Evolutionary conservation across 495 filamentous ascomycete species (phyloP).

Genomic region (Aspergillus indologenus): DNA sequence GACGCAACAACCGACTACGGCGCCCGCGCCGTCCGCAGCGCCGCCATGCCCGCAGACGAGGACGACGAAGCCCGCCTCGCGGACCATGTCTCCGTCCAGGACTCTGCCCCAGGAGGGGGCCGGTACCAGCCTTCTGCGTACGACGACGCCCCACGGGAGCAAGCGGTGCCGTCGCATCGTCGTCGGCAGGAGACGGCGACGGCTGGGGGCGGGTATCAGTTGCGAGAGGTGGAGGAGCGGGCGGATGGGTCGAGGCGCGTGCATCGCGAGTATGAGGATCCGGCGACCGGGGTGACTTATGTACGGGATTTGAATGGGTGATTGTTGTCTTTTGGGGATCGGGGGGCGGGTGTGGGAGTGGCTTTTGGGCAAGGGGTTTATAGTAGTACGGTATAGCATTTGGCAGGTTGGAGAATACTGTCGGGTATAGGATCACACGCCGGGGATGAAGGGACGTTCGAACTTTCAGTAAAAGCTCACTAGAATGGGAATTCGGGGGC

Average conservation of each 20-base stretch:
- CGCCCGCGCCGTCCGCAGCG: background rate
- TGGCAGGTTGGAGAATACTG: too few relatives aligned
- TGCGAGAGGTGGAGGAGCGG: background rate
- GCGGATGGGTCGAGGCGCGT: background rate
- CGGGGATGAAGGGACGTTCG: too few relatives aligned
- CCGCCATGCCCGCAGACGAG: background rate
- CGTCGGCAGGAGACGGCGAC: background rate
- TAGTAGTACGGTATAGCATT: too few relatives aligned
- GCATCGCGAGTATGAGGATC: background rate
- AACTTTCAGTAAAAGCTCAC: too few relatives aligned
- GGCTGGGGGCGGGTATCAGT: background rate
- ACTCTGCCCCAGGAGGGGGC: background rate
- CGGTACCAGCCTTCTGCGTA: background rate
- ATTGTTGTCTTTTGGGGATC: background rate
- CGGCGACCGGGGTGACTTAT: background rate
- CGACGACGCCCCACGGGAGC: background rate
- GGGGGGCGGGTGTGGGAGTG: too few relatives aligned
- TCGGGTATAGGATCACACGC: too few relatives aligned
- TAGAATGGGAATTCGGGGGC: too few relatives aligned
- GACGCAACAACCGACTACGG: background rate
- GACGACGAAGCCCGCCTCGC: background rate
- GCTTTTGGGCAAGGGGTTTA: too few relatives aligned
- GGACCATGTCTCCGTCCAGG: background rate
- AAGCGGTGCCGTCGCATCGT: background rate
- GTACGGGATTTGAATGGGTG: background rate